Percentiles rank a stretch among this genome's conserved stretches.
Conservation (phyloP, 495 filamentous ascomycete genomes). For the Penicillium daleae region DNA sequence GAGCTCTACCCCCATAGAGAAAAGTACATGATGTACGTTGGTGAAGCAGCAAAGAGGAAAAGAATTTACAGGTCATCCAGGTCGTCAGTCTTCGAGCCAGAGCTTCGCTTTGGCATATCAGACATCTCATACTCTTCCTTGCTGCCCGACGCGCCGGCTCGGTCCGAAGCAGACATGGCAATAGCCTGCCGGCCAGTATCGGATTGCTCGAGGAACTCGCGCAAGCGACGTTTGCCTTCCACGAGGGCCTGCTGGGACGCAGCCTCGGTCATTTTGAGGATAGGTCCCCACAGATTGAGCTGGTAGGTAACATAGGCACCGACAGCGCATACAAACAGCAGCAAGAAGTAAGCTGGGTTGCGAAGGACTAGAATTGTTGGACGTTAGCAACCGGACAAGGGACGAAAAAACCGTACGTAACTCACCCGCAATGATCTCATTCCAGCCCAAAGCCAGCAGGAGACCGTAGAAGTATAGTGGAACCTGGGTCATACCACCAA, state of each 20-base stretch:
- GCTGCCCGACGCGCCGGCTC: constrained; percentile 22
- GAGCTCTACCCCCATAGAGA: constrained; percentile 19
- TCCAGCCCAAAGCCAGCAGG: constrained; percentile 91
- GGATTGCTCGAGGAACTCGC: constrained; percentile 81
- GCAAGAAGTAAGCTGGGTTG: constrained; percentile 89
- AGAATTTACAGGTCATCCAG: constrained; percentile 47
- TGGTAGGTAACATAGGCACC: constrained; percentile 87
- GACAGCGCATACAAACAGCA: constrained; percentile 74
- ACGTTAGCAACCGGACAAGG: constrained; percentile 17
- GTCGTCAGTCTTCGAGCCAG: constrained; percentile 36
- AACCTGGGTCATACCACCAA: constrained; percentile 92
- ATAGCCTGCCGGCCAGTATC: constrained; percentile 81
- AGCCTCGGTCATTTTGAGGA: constrained; percentile 90
- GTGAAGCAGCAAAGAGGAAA: constrained; percentile 47
- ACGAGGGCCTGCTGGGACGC: constrained; percentile 84
- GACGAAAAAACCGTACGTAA: constrained; percentile 11
- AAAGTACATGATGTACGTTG: constrained; percentile 44
- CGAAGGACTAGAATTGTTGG: constrained; percentile 66
- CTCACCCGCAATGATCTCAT: constrained; percentile 91
- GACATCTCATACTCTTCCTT: constrained; percentile 54
- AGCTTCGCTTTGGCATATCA: constrained; percentile 39
- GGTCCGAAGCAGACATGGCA: constrained; percentile 60
- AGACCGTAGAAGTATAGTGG: constrained; percentile 93
- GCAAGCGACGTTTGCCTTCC: constrained; percentile 83
- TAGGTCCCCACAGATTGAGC: constrained; percentile 94